Base-by-base conservation (phyloP, 805 yeast genomes). In the Wickerhamiella cacticola region DNA sequence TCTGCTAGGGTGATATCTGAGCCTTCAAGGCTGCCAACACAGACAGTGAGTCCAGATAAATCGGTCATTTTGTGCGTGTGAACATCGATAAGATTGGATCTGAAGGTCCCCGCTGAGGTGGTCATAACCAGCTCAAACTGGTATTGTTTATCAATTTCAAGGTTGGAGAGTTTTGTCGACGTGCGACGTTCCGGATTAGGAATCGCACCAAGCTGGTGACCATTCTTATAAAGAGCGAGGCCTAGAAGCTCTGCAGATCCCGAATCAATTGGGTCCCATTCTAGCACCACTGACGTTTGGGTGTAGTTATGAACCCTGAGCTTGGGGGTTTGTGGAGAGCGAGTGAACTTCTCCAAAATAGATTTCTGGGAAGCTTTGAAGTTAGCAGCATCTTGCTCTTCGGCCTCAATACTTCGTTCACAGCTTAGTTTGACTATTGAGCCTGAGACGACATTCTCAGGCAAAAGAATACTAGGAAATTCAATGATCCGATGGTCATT, bases 51-150 rank as follows among this genome's bases (percentile, higher is more conserved):
- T 51, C 98, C 98, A 1, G 85, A 74, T 56, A 92, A 71, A 65
- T 92, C 96, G 0, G 96, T 87, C 96, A 89, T 87, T 60, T 86
- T 88, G 63, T 87, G 97, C 2, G 98, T 92, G 50, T 76, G 80
- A 13, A 88, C 76, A 43, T 73, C 73, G 21, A 89, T 62, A 18
- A 66, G 65, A 40, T 86, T 80, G 9, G 95, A 83, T 59, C 69
- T 68, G 57, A 73, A 84, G 9, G 72, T 70, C n/a, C 98, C 98
- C 0, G 96, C 94, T 0, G 95, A 80, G 6, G 98, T 88, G 49
- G 79, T 81, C 60, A 92, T 69, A 55, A 79, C 76, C 57, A 92
- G 72, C 59, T 80, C 86, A 65, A 92, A 89, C 39, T 72, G 74
- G 64, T 83, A 89, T 43, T 74, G 72, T 22, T 85, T 79, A 61